Evolutionary conservation across 192 early-diverging fungal genomes (phyloP).

Genomic region (Rhizoclosmatium globosum): DNA sequence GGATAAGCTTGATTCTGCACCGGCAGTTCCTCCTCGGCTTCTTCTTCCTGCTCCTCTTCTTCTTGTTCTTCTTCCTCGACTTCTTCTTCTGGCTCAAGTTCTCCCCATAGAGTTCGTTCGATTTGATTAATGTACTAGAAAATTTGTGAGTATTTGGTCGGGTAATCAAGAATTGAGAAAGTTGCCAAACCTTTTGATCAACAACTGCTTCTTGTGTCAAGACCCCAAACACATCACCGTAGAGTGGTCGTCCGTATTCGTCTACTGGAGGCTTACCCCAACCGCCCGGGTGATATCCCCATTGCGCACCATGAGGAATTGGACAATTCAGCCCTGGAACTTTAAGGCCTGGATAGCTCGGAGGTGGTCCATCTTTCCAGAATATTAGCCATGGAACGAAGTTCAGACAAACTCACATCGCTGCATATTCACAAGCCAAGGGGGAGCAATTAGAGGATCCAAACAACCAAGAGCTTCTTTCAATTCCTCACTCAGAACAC

Average conservation of each 20-base stretch:
- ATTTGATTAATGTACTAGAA: slow-evolving; percentile 70
- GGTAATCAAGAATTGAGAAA: slow-evolving; percentile 10
- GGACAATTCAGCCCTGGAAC: slow-evolving; percentile 96
- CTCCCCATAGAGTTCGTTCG: slow-evolving; percentile 87
- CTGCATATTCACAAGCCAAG: slow-evolving; percentile 99
- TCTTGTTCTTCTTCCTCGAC: slow-evolving; percentile 80
- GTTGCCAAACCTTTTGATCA: slow-evolving; percentile 29
- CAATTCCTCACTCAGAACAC: slow-evolving; percentile 85
- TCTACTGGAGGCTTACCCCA: slow-evolving; percentile 69
- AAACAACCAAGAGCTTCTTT: slow-evolving; percentile 83
- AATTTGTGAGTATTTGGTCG: slow-evolving; percentile 2
- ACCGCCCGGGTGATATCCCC: slow-evolving; percentile 98
- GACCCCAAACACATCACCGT: slow-evolving; percentile 94
- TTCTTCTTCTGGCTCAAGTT: slow-evolving; percentile 80
- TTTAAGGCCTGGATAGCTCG: slow-evolving; percentile 89
- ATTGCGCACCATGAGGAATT: slow-evolving; percentile 96
- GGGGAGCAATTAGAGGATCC: slow-evolving; percentile 87
- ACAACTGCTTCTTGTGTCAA: slow-evolving; percentile 54
- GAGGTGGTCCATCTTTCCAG: slow-evolving; percentile 80
- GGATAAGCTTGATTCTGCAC: slow-evolving; percentile 41
- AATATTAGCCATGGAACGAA: too few species aligned
- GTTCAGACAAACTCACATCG: slow-evolving; percentile 48
- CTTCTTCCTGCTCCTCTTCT: slow-evolving; percentile 71
- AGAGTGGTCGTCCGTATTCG: slow-evolving; percentile 87
- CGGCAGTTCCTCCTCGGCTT: slow-evolving; percentile 54